Evolutionary conservation across 768 basidiomycete species (phyloP), one percentile per base, ranked within the genome.

Genomic region (Tulasnella sp.): DNA sequence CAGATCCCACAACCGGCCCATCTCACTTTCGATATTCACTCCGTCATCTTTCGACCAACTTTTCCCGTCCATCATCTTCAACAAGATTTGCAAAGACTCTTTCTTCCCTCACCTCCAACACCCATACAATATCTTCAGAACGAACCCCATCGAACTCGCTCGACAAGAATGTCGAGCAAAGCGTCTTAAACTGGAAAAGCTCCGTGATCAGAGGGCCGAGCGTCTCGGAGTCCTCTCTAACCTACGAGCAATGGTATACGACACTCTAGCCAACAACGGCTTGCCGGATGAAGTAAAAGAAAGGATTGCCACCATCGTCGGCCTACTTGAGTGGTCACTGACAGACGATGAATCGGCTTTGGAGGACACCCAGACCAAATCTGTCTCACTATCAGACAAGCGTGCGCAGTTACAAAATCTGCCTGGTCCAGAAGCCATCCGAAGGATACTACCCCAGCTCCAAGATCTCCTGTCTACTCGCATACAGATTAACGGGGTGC

Each of bases 151-250:
- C 27, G 75, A 78, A 50, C 76, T 89, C 24, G 74, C 81, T 1
- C 74, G 78, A 17, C 81, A 85, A 58, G 90, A 93, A 70, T 86
- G 85, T 66, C 71, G 69, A 23, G 70, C 77, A 59, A 85, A 84
- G 63, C 78, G 81, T 15, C 73, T 72, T 45, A 75, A 77, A 48
- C 74, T 92, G 15, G 79, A 85, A 61, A 76, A 70, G 26, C 74
- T 87, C 2, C 78, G 88, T 11, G 79, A 93, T 65, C 76, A 81
- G 64, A 76, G 81, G 3, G 88, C 89, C 0, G 76, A 83, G 64
- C 72, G 76, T 5, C 77, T 93, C 3, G 90, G 90, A 0, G 68
- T 70, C 2, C 75, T 93, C 4, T 74, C 82, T 0, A 75, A 73
- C 43, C 73, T 81, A 66, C 77, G 86, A 21, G 75, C 76, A 8